phyloP scores from a whole-genome alignment of 2,329 filamentous ascomycete species.

The Raffaelea ambrosiae region DNA sequence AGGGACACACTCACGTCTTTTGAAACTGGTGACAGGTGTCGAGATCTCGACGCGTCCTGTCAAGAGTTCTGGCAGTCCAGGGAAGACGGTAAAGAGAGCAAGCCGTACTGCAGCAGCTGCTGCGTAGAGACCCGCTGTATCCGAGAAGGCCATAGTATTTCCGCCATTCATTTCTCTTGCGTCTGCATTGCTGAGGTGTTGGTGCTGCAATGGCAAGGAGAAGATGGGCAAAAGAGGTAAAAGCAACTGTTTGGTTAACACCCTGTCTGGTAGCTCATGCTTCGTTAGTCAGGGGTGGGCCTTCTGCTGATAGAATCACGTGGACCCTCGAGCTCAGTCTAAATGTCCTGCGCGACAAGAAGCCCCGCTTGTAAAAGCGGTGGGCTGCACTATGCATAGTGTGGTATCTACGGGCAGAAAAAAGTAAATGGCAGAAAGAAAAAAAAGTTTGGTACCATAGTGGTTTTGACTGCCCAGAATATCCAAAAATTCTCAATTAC shows the following conservation, averaged over 20 bases:
- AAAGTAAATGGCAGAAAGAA: not conserved
- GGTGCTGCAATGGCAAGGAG: not conserved
- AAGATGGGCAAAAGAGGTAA: conserved; percentile 1
- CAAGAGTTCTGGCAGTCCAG: conserved; percentile 73
- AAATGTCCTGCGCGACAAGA: too few species aligned
- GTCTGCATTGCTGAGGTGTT: not conserved
- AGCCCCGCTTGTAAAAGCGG: too few species aligned
- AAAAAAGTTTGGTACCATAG: not conserved
- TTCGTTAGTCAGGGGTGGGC: too few species aligned
- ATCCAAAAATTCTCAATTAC: not conserved
- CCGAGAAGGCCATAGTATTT: conserved; percentile 17
- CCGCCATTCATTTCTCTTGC: conserved; percentile 12
- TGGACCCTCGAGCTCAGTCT: too few species aligned
- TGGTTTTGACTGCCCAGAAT: too few species aligned
- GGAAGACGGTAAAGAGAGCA: conserved; percentile 71
- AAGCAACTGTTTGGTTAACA: not conserved
- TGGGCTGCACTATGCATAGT: too few species aligned
- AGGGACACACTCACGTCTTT: conserved; percentile 62
- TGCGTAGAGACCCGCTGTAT: conserved; percentile 60
- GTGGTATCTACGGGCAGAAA: too few species aligned
- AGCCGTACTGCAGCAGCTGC: conserved; percentile 72
- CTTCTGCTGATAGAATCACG: too few species aligned
- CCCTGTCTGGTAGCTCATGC: not conserved
- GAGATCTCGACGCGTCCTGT: conserved; percentile 93
- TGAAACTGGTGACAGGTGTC: conserved; percentile 96